A percentile compares a stretch with the other conserved stretches of the same genome.
Evolutionary conservation across 1,139 yeast genomes (phyloP).

Genomic region (Suhomyces choctaworum): DNA sequence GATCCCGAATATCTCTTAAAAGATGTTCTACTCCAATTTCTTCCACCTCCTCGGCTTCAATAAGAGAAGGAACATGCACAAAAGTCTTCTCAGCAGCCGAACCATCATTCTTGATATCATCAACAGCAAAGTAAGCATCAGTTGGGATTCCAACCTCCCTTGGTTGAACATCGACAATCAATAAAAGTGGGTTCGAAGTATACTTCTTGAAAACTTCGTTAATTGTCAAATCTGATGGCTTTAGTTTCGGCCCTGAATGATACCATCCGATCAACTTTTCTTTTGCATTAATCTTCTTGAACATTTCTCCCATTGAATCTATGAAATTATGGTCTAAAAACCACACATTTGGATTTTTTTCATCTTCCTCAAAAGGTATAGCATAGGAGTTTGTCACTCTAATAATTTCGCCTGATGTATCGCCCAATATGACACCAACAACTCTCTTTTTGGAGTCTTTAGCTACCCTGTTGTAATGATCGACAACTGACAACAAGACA

Average conservation of each 20-base stretch:
- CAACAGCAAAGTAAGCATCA: slow-evolving; percentile 91
- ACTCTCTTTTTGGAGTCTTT: slow-evolving; percentile 74
- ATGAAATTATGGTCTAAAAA: slow-evolving; percentile 95
- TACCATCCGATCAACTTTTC: slow-evolving; percentile 98
- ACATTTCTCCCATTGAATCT: slow-evolving; percentile 97
- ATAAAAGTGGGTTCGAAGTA: slow-evolving; percentile 76
- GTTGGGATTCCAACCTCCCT: slow-evolving; percentile 86
- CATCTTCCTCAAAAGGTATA: slow-evolving; percentile 96
- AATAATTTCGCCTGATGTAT: slow-evolving; percentile 56
- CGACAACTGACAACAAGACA: slow-evolving; percentile 90
- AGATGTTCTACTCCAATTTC: slow-evolving; percentile 98
- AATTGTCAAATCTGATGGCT: slow-evolving; percentile 84
- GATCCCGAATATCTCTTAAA: slow-evolving; percentile 91
- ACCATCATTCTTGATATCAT: slow-evolving; percentile 97
- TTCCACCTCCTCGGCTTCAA: slow-evolving; percentile 98
- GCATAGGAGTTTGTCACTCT: slow-evolving; percentile 80
- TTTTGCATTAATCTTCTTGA: slow-evolving; percentile 93
- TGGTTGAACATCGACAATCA: slow-evolving; percentile 91
- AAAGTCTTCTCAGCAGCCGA: slow-evolving; percentile 90
- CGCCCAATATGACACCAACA: slow-evolving; percentile 93
- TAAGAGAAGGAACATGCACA: slow-evolving; percentile 86
- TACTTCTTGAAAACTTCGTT: slow-evolving; percentile 86
- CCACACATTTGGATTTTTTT: slow-evolving; percentile 92
- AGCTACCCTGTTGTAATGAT: slow-evolving; percentile 87
- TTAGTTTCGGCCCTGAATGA: slow-evolving; percentile 93